Evolutionary conservation across 345 rosid genomes (phyloP).

Genomic region (Eucalyptus melliodora): DNA sequence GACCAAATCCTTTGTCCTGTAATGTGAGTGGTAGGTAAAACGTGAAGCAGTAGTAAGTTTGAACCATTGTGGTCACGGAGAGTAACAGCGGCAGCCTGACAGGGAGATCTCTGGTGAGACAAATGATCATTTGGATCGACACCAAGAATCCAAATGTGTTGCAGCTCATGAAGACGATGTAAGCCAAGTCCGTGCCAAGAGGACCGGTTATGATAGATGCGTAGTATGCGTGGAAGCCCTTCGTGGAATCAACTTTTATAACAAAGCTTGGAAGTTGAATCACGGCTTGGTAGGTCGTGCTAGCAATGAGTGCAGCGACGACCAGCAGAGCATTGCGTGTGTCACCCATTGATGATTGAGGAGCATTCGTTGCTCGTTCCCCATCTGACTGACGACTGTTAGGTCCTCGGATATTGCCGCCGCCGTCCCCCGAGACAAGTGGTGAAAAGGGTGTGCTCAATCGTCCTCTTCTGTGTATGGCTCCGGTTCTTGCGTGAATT

Average conservation of each 20-base stretch:
- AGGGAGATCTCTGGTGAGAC: not conserved
- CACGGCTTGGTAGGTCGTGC: not conserved
- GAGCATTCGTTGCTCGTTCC: not conserved
- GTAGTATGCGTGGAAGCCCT: not conserved
- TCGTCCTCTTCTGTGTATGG: not conserved
- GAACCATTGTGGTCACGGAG: not conserved
- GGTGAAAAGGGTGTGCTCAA: not conserved
- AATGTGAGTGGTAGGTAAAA: not conserved
- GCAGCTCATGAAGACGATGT: not conserved
- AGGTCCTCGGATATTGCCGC: not conserved
- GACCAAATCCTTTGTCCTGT: not conserved
- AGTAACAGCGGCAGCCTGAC: not conserved
- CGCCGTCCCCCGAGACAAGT: not conserved
- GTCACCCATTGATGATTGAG: not conserved
- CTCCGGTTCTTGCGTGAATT: not conserved
- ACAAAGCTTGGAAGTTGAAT: not conserved
- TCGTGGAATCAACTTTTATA: not conserved
- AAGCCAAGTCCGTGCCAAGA: not conserved
- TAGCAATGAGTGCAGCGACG: not conserved
- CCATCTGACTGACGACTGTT: not conserved
- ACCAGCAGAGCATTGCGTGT: not conserved
- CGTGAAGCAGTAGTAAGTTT: not conserved
- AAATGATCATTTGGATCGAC: not conserved
- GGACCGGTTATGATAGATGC: not conserved
- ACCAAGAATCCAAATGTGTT: not conserved